Base-by-base conservation (phyloP, 2,329 filamentous ascomycete genomes). In the Pseudophaeomoniella oleicola region DNA sequence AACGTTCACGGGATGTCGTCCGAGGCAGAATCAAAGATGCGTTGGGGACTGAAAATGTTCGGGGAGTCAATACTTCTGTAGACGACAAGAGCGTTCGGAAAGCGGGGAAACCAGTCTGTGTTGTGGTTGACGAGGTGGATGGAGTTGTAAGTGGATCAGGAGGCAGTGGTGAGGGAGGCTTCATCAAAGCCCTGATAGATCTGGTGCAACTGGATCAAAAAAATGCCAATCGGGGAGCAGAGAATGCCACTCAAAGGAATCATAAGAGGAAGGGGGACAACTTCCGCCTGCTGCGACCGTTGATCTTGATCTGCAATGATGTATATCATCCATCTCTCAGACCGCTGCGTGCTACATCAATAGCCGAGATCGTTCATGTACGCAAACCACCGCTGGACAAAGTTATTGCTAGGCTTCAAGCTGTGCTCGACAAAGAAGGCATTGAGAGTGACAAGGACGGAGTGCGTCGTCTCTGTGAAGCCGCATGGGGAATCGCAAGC, bases 261-360 rank as follows among this genome's bases (percentile, higher is more conserved):
- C 44, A 44, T 47, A 58, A 67, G 41, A 84, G 73, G 56, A 88
- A 85, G 53, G 79, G 78, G 0, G 88, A 96, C 50, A 80, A 78
- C 40, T 98, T 98, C 53, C 74, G 81, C 30, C 71, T 94, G 42
- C 72, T 93, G 59, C 72, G 90, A 32, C 90, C 90, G 0, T 66
- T 98, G 18, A 85, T 98, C 35, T 67, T 98, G 34, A 90, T 98
- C 47, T 98, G 90, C 64, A 98, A 98, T 50, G 92, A 98, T 55
- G 76, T 96, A 1, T 98, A 98, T 51, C 86, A 94, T 47, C 78
- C 88, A 3, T 83, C 87, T 14, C 68, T 98, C 30, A 74, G 86
- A 17, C 86, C 84, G 0, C 66, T 98, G 5, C 76, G 90, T n/a
- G 81, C 88, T 44, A 87, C 85, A 0, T 75, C 67, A 4, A 62